Evolutionary conservation across 495 filamentous ascomycete species (phyloP).

Genomic region (Aspergillus egyptiacus): DNA sequence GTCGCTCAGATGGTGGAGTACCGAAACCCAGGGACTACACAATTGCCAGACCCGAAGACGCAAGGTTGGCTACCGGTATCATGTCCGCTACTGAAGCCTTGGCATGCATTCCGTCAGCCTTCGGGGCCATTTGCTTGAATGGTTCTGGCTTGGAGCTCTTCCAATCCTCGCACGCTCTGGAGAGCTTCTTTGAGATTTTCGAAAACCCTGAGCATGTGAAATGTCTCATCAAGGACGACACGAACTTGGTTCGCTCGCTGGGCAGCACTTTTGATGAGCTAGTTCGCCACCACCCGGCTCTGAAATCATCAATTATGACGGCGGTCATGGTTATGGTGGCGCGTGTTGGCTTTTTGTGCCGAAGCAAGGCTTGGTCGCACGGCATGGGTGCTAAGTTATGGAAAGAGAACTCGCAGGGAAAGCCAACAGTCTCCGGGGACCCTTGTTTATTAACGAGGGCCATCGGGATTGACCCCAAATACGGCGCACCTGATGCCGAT

Average conservation of each 20-base stretch:
- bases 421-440: slow-evolving; percentile 26
- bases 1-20: slow-evolving; percentile 13
- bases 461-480: slow-evolving; percentile 24
- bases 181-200: slow-evolving; percentile 88
- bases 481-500: slow-evolving; percentile 26
- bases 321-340: slow-evolving; percentile 78
- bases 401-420: slow-evolving; percentile 44
- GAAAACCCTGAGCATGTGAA: slow-evolving; percentile 87
- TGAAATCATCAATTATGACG: slow-evolving; percentile 73
- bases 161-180: slow-evolving; percentile 70
- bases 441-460: slow-evolving; percentile 30
- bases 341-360: slow-evolving; percentile 64
- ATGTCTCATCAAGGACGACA: slow-evolving; percentile 69
- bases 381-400: slow-evolving; percentile 78
- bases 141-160: slow-evolving; percentile 85
- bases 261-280: slow-evolving; percentile 90
- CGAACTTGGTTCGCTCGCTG: slow-evolving; percentile 48
- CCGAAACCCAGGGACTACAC: slow-evolving; percentile 30
- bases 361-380: slow-evolving; percentile 55
- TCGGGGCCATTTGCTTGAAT: slow-evolving; percentile 92
- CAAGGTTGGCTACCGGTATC: slow-evolving; percentile 63
- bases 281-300: slow-evolving; percentile 80
- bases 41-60: slow-evolving; percentile 28
- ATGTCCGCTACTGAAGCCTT: slow-evolving; percentile 82
- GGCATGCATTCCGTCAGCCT: slow-evolving; percentile 72